Evolutionary conservation across 768 basidiomycete genomes (phyloP).

Genomic region (Tylopilus plumbeoviolaceoides): DNA sequence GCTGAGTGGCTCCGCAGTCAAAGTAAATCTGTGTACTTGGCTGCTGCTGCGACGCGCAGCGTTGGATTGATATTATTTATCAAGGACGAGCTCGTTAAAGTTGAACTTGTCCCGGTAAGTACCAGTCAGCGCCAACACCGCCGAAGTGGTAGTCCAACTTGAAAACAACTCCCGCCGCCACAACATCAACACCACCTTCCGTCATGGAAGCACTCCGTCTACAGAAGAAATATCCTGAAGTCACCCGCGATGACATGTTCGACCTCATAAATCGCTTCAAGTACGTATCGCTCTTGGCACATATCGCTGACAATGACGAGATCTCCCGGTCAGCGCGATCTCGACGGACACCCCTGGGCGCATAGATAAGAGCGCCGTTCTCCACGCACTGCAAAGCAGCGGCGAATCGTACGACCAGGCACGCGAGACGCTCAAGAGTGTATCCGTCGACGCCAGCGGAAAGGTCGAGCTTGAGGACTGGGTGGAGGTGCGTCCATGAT

Average conservation of each 20-base stretch:
- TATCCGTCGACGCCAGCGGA: constrained; percentile 91
- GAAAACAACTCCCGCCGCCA: constrained; percentile 14
- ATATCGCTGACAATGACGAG: background rate
- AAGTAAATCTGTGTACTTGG: background rate
- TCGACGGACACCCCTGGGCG: constrained; percentile 78
- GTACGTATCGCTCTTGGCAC: constrained; percentile 45
- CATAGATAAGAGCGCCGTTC: constrained; percentile 75
- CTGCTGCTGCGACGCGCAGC: constrained; percentile 3
- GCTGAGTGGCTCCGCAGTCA: background rate
- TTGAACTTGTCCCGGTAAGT: too few species aligned
- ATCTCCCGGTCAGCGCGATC: constrained; percentile 51
- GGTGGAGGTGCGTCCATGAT: constrained; percentile 71
- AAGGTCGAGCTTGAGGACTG: constrained; percentile 97
- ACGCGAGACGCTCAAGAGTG: constrained; percentile 86
- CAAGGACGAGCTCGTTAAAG: background rate
- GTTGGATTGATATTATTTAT: background rate
- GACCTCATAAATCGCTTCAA: constrained; percentile 94
- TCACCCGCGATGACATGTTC: constrained; percentile 91
- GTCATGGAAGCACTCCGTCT: constrained; percentile 80
- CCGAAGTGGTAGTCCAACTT: background rate
- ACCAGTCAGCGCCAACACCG: background rate
- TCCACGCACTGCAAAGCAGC: constrained; percentile 70
- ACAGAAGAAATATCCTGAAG: constrained; percentile 89
- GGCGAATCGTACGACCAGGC: constrained; percentile 92
- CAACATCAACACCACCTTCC: constrained; percentile 2